Base-by-base conservation (phyloP, 2,329 filamentous ascomycete species). In the Phialocephala subalpina region DNA sequence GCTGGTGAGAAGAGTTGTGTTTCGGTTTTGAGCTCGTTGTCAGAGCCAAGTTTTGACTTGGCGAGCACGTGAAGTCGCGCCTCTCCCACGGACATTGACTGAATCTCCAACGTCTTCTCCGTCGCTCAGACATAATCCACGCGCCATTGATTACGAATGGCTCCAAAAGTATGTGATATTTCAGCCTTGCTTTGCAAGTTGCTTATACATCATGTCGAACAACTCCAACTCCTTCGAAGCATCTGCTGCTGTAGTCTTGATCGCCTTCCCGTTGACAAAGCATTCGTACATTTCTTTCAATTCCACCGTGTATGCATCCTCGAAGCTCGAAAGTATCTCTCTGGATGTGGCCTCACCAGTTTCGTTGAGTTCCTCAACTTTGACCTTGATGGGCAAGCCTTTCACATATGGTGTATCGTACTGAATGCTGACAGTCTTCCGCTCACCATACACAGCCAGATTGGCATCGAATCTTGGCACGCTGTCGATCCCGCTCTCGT, bases 381-480 rank as follows among this genome's bases (percentile, higher is more conserved):
- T 74, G 68, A 84, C 64, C 7, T 57, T 66, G 42, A 72, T 82
- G 0, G 83, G 82, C 1, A 87, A 74, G 0, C 82, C 85, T 69
- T 86, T 86, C n/a, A 87, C 78, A 63, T 84, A 87, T 0, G 87
- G 87, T 0, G 85, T 84, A 63, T 90, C 85, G 68, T 84, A 87
- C 40, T 83, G 73, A 12, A 90, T 78, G 1, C 77, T 80, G 0
- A 90, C 82, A 0, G 82, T 83, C 76, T 89, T 90, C 7, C 80
- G 77, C 18, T 78, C 73, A 0, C 82, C 82, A 68, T 87, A 89
- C 0, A 90, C 78, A 2, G 82, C 82, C 7, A 87, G 73, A 52
- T 82, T 79, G 0, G 84, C 83, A 62, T 87, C 85, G 58, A 87
- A 87, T 0, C 76, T 70, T 0, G 86, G 84, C 0, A 90, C 81